Conservation (phyloP, 2,329 filamentous ascomycete genomes). For the Talaromyces marneffei region DNA sequence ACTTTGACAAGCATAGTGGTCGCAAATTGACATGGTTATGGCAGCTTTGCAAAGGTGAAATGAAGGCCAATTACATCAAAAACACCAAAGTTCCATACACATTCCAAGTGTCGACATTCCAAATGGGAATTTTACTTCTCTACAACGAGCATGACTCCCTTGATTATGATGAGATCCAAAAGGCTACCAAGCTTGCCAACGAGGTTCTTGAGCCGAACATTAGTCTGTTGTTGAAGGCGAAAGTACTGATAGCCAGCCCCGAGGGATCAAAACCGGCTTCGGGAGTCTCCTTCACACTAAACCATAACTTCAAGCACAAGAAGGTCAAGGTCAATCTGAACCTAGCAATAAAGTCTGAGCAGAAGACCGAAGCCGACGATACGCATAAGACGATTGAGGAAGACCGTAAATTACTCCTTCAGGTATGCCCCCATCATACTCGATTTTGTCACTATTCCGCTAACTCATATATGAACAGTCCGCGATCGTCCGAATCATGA, state of each 20-base stretch:
- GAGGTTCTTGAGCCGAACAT: conserved; percentile 85
- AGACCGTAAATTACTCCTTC: conserved; percentile 89
- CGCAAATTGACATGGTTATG: conserved; percentile 97
- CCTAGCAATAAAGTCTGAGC: conserved; percentile 87
- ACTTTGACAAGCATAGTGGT: conserved; percentile 93
- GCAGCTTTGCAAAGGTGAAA: conserved; percentile 96
- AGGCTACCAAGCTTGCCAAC: conserved; percentile 69
- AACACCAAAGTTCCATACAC: conserved; percentile 85
- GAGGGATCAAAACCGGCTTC: conserved; percentile 69
- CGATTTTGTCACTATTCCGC: conserved; percentile 18
- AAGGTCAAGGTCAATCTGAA: conserved; percentile 97
- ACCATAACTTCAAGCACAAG: conserved; percentile 96
- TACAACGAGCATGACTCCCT: conserved; percentile 89
- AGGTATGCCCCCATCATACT: conserved; percentile 56
- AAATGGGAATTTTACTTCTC: conserved; percentile 90
- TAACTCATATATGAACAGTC: conserved; percentile 54
- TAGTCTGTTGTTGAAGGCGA: conserved; percentile 84
- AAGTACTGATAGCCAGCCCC: conserved; percentile 69
- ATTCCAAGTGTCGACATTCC: conserved; percentile 94
- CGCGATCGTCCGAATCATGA: conserved; percentile 99
- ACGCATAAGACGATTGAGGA: conserved; percentile 99
- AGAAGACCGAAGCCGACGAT: conserved; percentile 92
- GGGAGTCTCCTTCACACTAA: conserved; percentile 75
- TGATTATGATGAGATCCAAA: conserved; percentile 80
- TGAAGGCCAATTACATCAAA: conserved; percentile 90